A percentile compares a stretch with the other conserved stretches of the same genome.
Evolutionary conservation across 805 yeast genomes (phyloP).

Genomic region (Suhomyces tanzawaensis): DNA sequence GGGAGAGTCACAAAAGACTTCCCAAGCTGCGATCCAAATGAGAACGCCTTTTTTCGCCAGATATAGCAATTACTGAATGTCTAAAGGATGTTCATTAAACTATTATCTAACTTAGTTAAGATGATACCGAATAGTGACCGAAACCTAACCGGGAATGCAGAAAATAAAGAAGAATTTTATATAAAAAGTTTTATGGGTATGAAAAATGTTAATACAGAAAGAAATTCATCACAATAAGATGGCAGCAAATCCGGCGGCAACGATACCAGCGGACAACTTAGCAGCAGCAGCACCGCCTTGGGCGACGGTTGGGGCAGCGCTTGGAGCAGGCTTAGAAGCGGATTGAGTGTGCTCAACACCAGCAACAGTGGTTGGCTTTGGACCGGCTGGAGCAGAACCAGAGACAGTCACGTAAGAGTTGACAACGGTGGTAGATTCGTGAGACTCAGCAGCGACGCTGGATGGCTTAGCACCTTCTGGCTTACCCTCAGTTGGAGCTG

Average conservation of each 20-base stretch:
- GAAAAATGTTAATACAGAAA: neutral
- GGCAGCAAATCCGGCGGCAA: constrained; percentile 9
- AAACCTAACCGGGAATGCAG: neutral
- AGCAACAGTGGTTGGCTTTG: neutral
- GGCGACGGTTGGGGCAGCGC: neutral
- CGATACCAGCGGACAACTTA: constrained; percentile 8
- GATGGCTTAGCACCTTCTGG: neutral
- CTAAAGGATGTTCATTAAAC: too few relatives aligned
- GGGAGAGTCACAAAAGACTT: too few relatives aligned
- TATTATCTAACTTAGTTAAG: too few relatives aligned
- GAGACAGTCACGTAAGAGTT: constrained; percentile 3
- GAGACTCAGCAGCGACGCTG: neutral
- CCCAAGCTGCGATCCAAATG: too few relatives aligned
- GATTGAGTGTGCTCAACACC: neutral
- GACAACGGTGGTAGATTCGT: neutral
- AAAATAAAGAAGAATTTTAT: neutral
- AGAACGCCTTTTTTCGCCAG: too few relatives aligned
- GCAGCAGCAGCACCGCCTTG: constrained; percentile 9
- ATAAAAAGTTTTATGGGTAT: constrained; percentile 1
- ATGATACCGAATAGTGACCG: neutral
- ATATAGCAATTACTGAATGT: too few relatives aligned
- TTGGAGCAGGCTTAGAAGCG: neutral
- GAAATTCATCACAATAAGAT: constrained; percentile 4
- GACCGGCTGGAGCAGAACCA: constrained; percentile 2
- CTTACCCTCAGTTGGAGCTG: neutral